Conservation (phyloP, 2,329 filamentous ascomycete species). For the Aspergillus terreus region DNA sequence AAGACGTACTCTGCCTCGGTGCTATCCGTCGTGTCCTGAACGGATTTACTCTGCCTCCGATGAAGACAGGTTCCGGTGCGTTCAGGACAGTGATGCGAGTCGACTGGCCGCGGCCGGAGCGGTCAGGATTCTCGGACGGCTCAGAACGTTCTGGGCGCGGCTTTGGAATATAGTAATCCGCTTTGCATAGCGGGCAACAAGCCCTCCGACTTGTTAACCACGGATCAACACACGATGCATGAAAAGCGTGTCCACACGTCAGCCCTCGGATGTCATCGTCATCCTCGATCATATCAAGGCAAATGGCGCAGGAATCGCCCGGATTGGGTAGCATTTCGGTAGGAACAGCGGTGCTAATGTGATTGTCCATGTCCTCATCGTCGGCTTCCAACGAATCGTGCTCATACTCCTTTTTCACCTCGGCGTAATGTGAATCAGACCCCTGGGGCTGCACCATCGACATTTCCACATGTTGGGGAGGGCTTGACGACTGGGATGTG, state of each 20-base stretch:
- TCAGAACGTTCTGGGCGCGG: conserved; percentile 61
- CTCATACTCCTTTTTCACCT: conserved; percentile 23
- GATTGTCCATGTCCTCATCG: conserved; percentile 71
- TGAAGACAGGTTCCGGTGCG: conserved; percentile 33
- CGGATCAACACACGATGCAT: conserved; percentile 90
- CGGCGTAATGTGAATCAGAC: background rate
- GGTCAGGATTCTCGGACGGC: conserved; percentile 24
- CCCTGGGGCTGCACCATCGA: no score
- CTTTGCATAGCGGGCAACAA: conserved; percentile 96
- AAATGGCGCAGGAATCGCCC: conserved; percentile 94
- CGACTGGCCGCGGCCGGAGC: conserved; percentile 26
- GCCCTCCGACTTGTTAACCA: conserved; percentile 93
- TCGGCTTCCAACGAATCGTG: conserved; percentile 64
- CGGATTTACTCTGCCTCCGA: conserved; percentile 22
- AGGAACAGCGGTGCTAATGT: conserved; percentile 76
- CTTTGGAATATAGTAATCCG: conserved; percentile 95
- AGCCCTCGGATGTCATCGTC: conserved; percentile 93
- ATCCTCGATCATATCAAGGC: conserved; percentile 88
- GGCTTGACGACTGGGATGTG: conserved; percentile 12
- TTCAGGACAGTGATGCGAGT: conserved; percentile 23
- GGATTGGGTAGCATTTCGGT: conserved; percentile 76
- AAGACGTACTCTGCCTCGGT: background rate
- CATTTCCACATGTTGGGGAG: conserved; percentile 11
- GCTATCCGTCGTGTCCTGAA: background rate
- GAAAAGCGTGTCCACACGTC: conserved; percentile 96